Base-by-base conservation (phyloP, 2,329 filamentous ascomycete genomes). In the Penicillium sp. region DNA sequence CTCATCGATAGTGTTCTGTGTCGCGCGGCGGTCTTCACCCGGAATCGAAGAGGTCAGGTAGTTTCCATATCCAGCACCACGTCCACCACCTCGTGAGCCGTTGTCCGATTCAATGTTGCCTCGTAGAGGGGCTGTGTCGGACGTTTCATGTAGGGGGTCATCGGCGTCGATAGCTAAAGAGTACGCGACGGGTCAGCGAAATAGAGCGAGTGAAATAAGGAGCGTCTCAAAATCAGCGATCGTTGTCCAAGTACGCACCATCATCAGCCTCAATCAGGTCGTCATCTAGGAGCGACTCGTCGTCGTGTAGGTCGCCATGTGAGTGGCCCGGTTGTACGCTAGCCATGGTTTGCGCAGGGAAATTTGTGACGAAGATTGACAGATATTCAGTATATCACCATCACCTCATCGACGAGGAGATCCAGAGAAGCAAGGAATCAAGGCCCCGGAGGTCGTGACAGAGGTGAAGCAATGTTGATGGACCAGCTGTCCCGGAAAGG, bases 1-100 rank as follows among this genome's bases (percentile, higher is more conserved):
- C 78, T 99, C 94, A 75, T 99, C 94, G 73, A 99, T 95, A 42
- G 94, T 99, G 77, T 95, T 96, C 62, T 88, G 87, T 7, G 92
- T 85, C 14, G 94, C 92, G 60, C 89, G 85, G 51, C 94, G 89
- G 78, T 99, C 94, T 75, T 97, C 93, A 63, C 94, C 94, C 2
- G 89, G 88, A 69, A 99, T 95, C 54, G 87, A 87, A 19, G 91
- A 94, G 23, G 92, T 96, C 64, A 97, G 83, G 74, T 93, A 96
- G 68, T 82, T 86, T 71, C 93, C 87, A 66, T 92, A 87, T 89
- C 61, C 56, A 86, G 54, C 90, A 81, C 28, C 44, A 33, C 59
- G 47, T 34, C 82, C 71, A 50, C 82, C 71, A 48, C 70, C 69
- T 59, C 77, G 71, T 18, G 77, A 78, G 48, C 53, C 52, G 3